Percentiles rank a stretch among this genome's conserved stretches.
Conservation (phyloP, 2,329 filamentous ascomycete genomes). For the Claviceps quebecensis region DNA sequence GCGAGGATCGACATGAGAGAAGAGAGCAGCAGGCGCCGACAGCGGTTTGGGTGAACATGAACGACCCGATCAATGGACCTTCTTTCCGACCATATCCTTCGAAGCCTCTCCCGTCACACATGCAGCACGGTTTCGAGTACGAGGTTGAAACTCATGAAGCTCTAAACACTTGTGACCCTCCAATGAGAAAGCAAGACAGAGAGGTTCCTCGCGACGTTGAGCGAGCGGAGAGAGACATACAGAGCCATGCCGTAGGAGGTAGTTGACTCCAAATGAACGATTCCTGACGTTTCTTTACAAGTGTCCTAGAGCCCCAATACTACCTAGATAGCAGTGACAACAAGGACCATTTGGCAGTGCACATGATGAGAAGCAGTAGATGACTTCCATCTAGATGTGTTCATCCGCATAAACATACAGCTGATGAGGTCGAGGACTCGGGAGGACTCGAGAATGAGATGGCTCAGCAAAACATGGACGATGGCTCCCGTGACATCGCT, state of each 20-base stretch:
- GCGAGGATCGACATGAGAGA: conserved; percentile 7
- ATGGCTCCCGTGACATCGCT: too few relatives aligned
- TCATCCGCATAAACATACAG: too few relatives aligned
- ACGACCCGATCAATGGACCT: conserved; percentile 31
- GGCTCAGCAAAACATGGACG: too few relatives aligned
- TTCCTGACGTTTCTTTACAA: too few relatives aligned
- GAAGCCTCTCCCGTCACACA: conserved; percentile 37
- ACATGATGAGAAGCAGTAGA: too few relatives aligned
- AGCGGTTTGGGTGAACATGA: conserved; percentile 34
- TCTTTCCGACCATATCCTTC: conserved; percentile 33
- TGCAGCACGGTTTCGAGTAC: conserved; percentile 17
- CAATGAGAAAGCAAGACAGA: neutral
- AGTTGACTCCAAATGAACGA: neutral
- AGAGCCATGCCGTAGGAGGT: neutral
- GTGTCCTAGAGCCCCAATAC: too few relatives aligned
- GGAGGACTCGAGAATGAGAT: too few relatives aligned
- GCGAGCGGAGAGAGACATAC: neutral
- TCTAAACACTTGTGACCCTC: neutral
- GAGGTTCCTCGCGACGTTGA: neutral
- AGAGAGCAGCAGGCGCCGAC: conserved; percentile 13
- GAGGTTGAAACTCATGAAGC: too few relatives aligned
- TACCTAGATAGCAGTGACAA: too few relatives aligned
- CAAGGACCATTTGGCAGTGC: too few relatives aligned
- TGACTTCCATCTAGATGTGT: too few relatives aligned
- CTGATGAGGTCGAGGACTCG: too few relatives aligned